phyloP scores from a whole-genome alignment of 2,329 filamentous ascomycete species.

The Phyllosticta citriasiana region DNA sequence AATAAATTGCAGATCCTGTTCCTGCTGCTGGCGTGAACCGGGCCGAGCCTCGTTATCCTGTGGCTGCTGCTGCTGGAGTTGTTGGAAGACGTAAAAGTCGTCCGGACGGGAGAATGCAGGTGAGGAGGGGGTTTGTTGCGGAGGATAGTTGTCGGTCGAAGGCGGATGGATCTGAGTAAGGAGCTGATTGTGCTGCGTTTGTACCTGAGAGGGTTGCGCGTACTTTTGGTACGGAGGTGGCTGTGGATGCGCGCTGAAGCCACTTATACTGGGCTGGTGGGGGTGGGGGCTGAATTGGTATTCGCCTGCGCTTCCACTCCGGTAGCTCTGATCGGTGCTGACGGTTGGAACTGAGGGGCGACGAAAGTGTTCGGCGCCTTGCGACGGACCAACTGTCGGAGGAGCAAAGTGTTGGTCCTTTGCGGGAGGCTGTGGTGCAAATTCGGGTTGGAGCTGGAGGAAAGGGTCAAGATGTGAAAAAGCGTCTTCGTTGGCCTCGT shows the following conservation, averaged over 20 bases:
- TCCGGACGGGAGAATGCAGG: not conserved
- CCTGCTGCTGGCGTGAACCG: conserved; percentile 21
- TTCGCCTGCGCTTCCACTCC: conserved; percentile 24
- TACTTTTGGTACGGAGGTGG: conserved; percentile 7
- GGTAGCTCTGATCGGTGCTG: conserved; percentile 28
- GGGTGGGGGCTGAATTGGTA: conserved; percentile 30
- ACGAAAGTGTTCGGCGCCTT: not conserved
- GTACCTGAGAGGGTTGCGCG: conserved; percentile 4
- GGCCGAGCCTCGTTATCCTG: conserved; percentile 20
- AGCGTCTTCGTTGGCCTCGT: conserved; percentile 26
- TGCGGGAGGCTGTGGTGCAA: conserved; percentile 24
- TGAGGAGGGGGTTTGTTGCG: conserved; percentile 19
- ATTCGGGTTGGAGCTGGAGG: conserved; percentile 22
- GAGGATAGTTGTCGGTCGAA: conserved; percentile 21
- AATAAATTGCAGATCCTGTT: conserved; percentile 9
- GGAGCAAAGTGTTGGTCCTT: conserved; percentile 21
- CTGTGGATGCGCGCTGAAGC: conserved; percentile 3
- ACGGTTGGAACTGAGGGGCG: conserved; percentile 21
- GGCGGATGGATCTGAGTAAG: conserved; percentile 19
- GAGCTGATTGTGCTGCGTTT: conserved; percentile 11
- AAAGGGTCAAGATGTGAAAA: conserved; percentile 26
- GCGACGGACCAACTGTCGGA: conserved; percentile 1
- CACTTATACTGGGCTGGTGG: conserved; percentile 17
- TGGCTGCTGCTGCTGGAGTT: conserved; percentile 23
- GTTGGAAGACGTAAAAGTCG: conserved; percentile 18